These are phyloP conservation scores for Thecaphora frezii DNA, from an alignment of 1,284 basidiomycete genomes.

Conservation along the genomic window DNA sequence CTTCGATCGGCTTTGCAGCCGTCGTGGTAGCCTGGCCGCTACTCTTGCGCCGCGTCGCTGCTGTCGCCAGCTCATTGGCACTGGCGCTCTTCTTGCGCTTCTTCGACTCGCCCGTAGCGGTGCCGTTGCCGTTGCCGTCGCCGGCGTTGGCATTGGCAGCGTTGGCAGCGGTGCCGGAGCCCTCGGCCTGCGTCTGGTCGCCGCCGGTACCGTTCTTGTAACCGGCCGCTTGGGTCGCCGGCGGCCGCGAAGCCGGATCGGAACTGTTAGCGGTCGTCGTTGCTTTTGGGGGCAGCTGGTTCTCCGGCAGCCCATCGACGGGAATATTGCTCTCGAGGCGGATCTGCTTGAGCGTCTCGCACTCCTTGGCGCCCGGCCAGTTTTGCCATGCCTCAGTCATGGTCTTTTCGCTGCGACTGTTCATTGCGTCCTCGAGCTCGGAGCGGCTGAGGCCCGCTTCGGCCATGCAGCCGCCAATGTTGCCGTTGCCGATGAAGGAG, in stretches of 20 bases:
- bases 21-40: not conserved
- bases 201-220: conserved; percentile 21
- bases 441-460: conserved; percentile 33
- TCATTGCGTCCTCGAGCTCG: conserved; percentile 36
- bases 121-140: not conserved
- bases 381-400: conserved; percentile 48
- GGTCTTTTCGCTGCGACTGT: conserved; percentile 37
- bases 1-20: no score
- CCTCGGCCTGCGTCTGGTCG: conserved; percentile 12
- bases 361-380: conserved; percentile 48
- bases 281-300: conserved; percentile 11
- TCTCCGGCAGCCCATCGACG: conserved; percentile 47
- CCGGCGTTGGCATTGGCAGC: conserved; percentile 1
- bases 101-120: not conserved
- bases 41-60: conserved; percentile 8
- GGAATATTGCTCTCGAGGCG: conserved; percentile 48
- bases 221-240: no score
- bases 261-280: no score
- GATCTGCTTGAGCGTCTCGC: conserved; percentile 42
- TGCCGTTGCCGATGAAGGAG: conserved; percentile 40
- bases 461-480: conserved; percentile 39
- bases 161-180: conserved; percentile 5
- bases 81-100: conserved; percentile 4
- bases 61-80: not conserved
- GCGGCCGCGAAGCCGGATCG: no score